phyloP scores from a whole-genome alignment of 2,329 filamentous ascomycete species.

The Saccharata proteae region DNA sequence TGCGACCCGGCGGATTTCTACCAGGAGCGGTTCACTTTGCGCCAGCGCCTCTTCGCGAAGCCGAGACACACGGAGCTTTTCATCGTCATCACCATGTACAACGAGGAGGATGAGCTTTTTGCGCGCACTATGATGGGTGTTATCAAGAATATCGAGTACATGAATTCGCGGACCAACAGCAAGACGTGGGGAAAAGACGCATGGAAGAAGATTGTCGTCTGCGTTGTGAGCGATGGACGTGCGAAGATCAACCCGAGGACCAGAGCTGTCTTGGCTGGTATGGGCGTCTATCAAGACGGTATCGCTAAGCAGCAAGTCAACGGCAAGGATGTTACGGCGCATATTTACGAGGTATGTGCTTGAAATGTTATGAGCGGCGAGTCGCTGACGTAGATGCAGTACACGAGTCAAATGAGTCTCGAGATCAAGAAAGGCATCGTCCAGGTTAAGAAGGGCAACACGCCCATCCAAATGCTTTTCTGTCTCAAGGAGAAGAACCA shows the following conservation, averaged over 20 bases:
- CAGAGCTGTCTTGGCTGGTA: conserved; percentile 73
- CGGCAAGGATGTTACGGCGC: conserved; percentile 86
- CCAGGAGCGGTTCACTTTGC: conserved; percentile 78
- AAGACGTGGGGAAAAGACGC: conserved; percentile 98
- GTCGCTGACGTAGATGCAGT: conserved; percentile 25
- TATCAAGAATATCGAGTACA: conserved; percentile 97
- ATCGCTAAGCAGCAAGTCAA: conserved; percentile 99
- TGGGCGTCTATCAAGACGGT: conserved; percentile 96
- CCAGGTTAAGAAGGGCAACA: conserved; percentile 65
- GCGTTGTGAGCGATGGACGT: conserved; percentile 92
- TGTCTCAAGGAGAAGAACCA: conserved; percentile 99
- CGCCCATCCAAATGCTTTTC: conserved; percentile 93
- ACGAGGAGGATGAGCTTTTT: conserved; percentile 93
- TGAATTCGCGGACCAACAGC: conserved; percentile 85
- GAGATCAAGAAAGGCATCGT: conserved; percentile 86
- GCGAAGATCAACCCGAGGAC: conserved; percentile 93
- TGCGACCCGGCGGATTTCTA: conserved; percentile 87
- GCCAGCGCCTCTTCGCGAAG: conserved; percentile 85
- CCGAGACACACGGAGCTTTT: conserved; percentile 88
- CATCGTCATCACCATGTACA: conserved; percentile 98
- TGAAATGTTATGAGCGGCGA: neutral
- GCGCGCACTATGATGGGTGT: conserved; percentile 92
- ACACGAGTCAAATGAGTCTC: conserved; percentile 76
- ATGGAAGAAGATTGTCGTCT: conserved; percentile 99
- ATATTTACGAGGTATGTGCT: conserved; percentile 61